Evolutionary conservation across 768 basidiomycete species (phyloP), one percentile per base, ranked within the genome.

Genomic region (Daedaleopsis nitida): DNA sequence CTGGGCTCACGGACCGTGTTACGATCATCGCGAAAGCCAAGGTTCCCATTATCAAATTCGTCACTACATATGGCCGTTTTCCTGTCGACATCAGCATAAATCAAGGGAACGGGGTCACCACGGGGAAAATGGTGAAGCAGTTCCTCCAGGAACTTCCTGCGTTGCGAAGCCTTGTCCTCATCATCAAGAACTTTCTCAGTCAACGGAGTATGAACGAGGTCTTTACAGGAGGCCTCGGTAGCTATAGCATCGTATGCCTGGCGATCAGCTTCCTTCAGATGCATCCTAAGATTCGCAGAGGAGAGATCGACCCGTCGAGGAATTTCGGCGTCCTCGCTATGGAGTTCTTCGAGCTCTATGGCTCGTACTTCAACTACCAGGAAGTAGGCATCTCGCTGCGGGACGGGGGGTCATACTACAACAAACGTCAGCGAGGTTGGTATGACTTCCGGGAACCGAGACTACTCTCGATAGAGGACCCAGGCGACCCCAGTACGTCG

Each of bases 271-370:
- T 99, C 72, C 78, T 99, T 51, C 97, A 98, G 81, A 92, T 97
- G 83, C 97, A 99, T 68, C 97, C 97, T 1, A 96, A 96, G 73
- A 86, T 98, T 61, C 87, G 96, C 43, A 75, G 85, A 57, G 91
- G 87, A 0, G 92, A 96, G 74, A 92, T 99, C 32, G 87, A 96
- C 66, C 86, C 94, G 0, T 86, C 87, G 65, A 80, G 84, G 68
- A 98, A 98, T 69, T 80, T 98, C 11, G 97, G 97, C 1, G 91
- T 96, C n/a, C 77, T 99, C 57, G 82, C 97, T 48, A 85, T 98
- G 80, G 97, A 99, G 74, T 98, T 98, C 72, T 97, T 98, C 70
- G 96, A 98, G 78, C 80, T 96, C 13, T 98, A 98, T 72, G 96
- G 96, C 16, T 79, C 82, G 52, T 86, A 87, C 72, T 98, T 98